These are phyloP conservation scores for Podaxis rugospora DNA, from an alignment of 768 basidiomycete genomes.

Conservation along the genomic window DNA sequence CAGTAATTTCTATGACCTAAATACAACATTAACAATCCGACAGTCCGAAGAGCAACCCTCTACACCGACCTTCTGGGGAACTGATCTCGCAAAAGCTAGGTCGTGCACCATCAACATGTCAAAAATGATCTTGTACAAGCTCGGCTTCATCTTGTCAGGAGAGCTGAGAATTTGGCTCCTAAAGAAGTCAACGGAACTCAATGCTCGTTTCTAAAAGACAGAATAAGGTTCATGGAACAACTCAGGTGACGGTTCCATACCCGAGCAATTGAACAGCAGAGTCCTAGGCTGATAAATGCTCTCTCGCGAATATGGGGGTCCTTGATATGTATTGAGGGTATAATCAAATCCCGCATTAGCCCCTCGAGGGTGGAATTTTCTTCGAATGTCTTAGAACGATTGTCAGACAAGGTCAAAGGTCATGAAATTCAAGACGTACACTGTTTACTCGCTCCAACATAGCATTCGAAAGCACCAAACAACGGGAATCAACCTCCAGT, in stretches of 20 bases:
- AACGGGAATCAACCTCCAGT: constrained; percentile 56
- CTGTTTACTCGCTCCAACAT: constrained; percentile 90
- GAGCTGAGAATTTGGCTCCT: constrained; percentile 73
- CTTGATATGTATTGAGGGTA: constrained; percentile 87
- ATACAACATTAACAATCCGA: not conserved
- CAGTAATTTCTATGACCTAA: constrained; percentile 35
- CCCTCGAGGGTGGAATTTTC: constrained; percentile 80
- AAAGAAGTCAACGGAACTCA: constrained; percentile 78
- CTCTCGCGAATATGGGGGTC: constrained; percentile 78
- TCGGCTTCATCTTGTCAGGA: constrained; percentile 71
- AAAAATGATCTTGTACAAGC: constrained; percentile 78
- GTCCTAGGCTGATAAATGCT: constrained; percentile 73
- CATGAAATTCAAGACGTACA: constrained; percentile 44
- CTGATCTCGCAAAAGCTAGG: constrained; percentile 56
- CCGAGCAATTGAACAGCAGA: constrained; percentile 84
- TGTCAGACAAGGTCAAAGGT: constrained; percentile 4
- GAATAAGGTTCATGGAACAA: not conserved
- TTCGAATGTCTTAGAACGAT: constrained; percentile 57
- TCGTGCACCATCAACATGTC: constrained; percentile 92
- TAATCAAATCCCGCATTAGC: constrained; percentile 79
- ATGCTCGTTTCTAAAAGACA: constrained; percentile 48
- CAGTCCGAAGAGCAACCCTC: not conserved
- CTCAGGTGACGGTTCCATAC: constrained; percentile 24
- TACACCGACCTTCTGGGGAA: constrained; percentile 30
- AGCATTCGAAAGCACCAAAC: constrained; percentile 76